phyloP scores from a whole-genome alignment of 805 yeast genomes.

The Metschnikowia drakensbergensis region DNA sequence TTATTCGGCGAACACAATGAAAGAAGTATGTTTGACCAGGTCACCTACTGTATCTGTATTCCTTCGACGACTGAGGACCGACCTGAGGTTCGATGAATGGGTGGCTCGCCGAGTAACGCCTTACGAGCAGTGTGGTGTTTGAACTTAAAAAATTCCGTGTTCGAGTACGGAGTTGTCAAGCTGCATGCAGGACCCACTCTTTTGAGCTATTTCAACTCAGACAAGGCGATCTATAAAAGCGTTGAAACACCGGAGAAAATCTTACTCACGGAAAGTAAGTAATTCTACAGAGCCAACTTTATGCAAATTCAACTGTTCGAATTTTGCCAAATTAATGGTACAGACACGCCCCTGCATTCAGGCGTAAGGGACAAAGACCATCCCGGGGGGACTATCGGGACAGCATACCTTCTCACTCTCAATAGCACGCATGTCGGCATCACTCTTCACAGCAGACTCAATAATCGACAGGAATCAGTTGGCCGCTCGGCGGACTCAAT shows the following conservation, averaged over 20 bases:
- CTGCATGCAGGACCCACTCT: background rate
- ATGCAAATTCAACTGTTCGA: too few species aligned
- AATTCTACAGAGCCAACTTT: too few species aligned
- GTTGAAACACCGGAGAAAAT: background rate
- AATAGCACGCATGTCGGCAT: background rate
- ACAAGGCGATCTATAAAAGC: background rate
- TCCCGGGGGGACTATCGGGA: too few species aligned
- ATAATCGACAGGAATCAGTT: too few species aligned
- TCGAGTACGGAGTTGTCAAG: background rate
- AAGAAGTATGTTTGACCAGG: background rate
- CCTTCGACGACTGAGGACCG: background rate
- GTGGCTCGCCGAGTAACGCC: conserved; percentile 4
- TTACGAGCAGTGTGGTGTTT: conserved; percentile 1
- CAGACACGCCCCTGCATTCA: too few species aligned
- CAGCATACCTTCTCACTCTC: background rate
- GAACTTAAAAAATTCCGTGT: conserved; percentile 1
- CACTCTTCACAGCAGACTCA: background rate
- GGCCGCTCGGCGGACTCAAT: background rate
- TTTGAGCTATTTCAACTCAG: background rate
- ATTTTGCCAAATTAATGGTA: too few species aligned
- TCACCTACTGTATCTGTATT: background rate
- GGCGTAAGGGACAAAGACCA: too few species aligned
- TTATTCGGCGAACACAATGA: background rate
- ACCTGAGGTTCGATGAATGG: background rate
- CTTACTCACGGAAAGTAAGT: too few species aligned